Evolutionary conservation across 352 stramenopile species (phyloP).

Genomic region (Globisporangium splendens): DNA sequence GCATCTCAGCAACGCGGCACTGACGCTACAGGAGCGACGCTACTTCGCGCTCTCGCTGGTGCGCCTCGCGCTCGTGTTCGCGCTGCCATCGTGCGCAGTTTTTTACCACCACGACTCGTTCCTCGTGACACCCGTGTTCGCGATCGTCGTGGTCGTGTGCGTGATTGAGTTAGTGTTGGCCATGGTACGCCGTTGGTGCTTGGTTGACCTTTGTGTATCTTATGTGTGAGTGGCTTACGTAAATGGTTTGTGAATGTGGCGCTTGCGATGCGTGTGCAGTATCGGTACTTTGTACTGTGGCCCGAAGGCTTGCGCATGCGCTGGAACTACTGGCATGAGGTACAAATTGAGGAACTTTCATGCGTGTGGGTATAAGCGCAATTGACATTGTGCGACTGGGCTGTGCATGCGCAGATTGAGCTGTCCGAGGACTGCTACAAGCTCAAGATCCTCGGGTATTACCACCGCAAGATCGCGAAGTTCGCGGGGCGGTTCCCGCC

Average conservation of each 20-base stretch:
- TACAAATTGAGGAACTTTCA: conserved; percentile 10
- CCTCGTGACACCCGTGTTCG: conserved; percentile 55
- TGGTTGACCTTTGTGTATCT: neutral
- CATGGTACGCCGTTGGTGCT: conserved; percentile 27
- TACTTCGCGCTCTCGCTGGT: conserved; percentile 54
- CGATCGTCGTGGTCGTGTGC: conserved; percentile 49
- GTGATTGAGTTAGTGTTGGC: conserved; percentile 44
- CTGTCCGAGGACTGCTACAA: conserved; percentile 61
- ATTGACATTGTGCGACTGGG: neutral
- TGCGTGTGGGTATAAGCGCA: neutral
- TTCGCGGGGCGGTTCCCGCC: conserved; percentile 57
- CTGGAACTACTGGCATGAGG: conserved; percentile 73
- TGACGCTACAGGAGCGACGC: conserved; percentile 45
- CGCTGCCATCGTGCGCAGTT: conserved; percentile 43
- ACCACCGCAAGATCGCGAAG: conserved; percentile 80
- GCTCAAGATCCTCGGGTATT: conserved; percentile 83
- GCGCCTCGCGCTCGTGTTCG: conserved; percentile 49
- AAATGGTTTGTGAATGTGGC: neutral
- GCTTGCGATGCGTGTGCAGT: conserved; percentile 24
- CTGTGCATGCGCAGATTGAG: conserved; percentile 45
- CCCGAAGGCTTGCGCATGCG: conserved; percentile 64
- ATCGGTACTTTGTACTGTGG: conserved; percentile 69
- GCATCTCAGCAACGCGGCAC: conserved; percentile 49
- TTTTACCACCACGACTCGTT: conserved; percentile 54
- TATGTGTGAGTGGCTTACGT: neutral